Conservation (phyloP, 495 filamentous ascomycete genomes). For the Apodospora peruviana region DNA sequence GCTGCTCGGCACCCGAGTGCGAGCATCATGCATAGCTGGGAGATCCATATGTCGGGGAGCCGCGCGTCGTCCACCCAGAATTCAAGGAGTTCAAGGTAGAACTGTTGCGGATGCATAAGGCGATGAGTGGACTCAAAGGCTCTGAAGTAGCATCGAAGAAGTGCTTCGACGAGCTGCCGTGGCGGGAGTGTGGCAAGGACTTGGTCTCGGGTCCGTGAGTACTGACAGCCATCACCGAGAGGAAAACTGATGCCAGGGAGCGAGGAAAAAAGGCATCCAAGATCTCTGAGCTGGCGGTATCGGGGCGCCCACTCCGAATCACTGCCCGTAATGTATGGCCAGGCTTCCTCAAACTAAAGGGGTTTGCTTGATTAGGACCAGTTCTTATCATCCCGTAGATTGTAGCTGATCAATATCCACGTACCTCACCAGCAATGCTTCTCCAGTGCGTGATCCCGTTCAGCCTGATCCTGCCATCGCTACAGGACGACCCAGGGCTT, state of each 20-base stretch:
- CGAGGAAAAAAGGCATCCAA: conserved; percentile 15
- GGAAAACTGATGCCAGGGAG: conserved; percentile 17
- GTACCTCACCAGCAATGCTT: conserved; percentile 19
- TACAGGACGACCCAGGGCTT: conserved; percentile 2
- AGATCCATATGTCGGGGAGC: conserved; percentile 18
- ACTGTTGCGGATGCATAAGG: conserved; percentile 14
- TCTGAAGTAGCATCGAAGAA: conserved; percentile 20
- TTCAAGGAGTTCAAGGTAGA: conserved; percentile 13
- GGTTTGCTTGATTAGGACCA: too few relatives aligned
- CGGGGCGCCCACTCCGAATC: conserved; percentile 17
- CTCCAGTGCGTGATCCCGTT: conserved; percentile 19
- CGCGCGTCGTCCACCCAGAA: conserved; percentile 18
- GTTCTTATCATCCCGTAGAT: background rate
- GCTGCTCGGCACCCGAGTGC: conserved; percentile 17
- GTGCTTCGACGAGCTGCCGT: conserved; percentile 13
- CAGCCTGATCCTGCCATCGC: conserved; percentile 5
- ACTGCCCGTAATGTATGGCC: conserved; percentile 15
- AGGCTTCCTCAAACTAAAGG: conserved; percentile 19
- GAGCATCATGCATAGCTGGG: conserved; percentile 23
- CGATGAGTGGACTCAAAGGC: conserved; percentile 22
- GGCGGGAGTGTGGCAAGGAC: conserved; percentile 18
- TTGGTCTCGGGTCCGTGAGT: conserved; percentile 7
- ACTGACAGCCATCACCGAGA: conserved; percentile 13
- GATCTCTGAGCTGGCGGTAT: conserved; percentile 14
- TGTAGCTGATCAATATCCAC: background rate